These are phyloP conservation scores for Saturnispora galanensis DNA, from an alignment of 805 yeast genomes.

Conservation along the genomic window DNA sequence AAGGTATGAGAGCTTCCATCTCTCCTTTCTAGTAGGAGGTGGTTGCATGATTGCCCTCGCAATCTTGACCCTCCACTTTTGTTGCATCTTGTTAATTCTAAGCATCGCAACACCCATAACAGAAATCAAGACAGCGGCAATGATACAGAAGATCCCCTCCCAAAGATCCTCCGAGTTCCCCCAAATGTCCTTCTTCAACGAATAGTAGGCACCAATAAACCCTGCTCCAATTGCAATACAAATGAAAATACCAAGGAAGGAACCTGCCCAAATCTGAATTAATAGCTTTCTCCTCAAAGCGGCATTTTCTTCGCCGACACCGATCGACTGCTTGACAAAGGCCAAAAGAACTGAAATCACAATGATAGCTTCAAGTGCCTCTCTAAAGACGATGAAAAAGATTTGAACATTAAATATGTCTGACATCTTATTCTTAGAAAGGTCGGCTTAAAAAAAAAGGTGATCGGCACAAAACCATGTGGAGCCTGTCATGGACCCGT, in stretches of 20 bases:
- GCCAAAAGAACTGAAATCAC: slow-evolving; percentile 87
- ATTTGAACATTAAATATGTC: slow-evolving; percentile 60
- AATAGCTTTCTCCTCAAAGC: slow-evolving; percentile 35
- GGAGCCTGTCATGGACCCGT: too few species aligned
- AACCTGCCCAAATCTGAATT: slow-evolving; percentile 79
- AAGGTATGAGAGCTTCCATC: slow-evolving; percentile 44
- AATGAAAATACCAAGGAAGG: slow-evolving; percentile 57
- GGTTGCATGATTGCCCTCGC: slow-evolving; percentile 67
- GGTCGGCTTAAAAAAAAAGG: too few species aligned
- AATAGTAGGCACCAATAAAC: slow-evolving; percentile 88
- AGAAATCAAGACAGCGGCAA: slow-evolving; percentile 84
- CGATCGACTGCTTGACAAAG: slow-evolving; percentile 83
- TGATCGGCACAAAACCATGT: too few species aligned
- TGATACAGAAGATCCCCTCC: slow-evolving; percentile 92
- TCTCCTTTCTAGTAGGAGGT: slow-evolving; percentile 40
- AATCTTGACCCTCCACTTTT: slow-evolving; percentile 92
- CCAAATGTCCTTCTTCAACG: slow-evolving; percentile 76
- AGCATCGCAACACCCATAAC: slow-evolving; percentile 96
- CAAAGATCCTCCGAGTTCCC: slow-evolving; percentile 81
- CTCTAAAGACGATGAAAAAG: slow-evolving; percentile 89
- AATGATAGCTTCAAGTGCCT: slow-evolving; percentile 84
- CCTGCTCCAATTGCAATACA: slow-evolving; percentile 87
- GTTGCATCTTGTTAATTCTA: slow-evolving; percentile 92
- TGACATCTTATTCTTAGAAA: slow-evolving; percentile 15
- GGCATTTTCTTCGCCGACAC: slow-evolving; percentile 30